Conservation (phyloP, 2,329 filamentous ascomycete species). For the Penicillium frequentans region DNA sequence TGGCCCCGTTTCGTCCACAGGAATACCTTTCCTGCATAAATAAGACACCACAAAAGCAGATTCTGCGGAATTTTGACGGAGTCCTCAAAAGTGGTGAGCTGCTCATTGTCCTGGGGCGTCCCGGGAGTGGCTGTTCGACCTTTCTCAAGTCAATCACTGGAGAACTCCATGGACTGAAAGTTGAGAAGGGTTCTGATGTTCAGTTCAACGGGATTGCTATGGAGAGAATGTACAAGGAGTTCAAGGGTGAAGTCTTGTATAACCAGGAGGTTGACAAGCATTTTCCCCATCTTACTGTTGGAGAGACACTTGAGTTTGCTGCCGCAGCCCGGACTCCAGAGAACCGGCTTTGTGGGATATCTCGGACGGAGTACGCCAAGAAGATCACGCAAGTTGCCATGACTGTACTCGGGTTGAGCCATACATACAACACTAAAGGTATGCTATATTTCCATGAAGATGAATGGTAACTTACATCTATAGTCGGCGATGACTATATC, state of each 20-base stretch:
- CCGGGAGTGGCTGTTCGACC: constrained; percentile 65
- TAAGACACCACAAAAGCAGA: constrained; percentile 54
- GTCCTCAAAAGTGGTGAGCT: constrained; percentile 52
- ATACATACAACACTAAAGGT: constrained; percentile 49
- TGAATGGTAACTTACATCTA: not conserved
- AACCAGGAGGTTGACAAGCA: constrained; percentile 49
- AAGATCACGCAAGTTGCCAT: constrained; percentile 43
- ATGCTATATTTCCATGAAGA: not conserved
- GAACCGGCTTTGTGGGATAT: constrained; percentile 40
- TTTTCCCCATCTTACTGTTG: constrained; percentile 59
- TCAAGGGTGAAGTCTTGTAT: constrained; percentile 41
- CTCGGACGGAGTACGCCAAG: constrained; percentile 45
- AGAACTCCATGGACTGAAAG: constrained; percentile 74
- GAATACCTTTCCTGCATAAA: constrained; percentile 52
- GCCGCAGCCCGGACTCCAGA: constrained; percentile 53
- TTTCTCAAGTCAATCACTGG: constrained; percentile 81
- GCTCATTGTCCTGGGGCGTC: constrained; percentile 42
- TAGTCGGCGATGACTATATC: constrained; percentile 56
- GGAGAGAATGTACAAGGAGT: constrained; percentile 69
- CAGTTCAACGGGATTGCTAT: constrained; percentile 72
- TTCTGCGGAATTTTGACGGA: constrained; percentile 56
- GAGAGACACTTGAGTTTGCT: constrained; percentile 58
- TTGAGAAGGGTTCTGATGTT: constrained; percentile 69
- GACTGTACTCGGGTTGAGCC: constrained; percentile 42
- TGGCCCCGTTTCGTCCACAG: constrained; percentile 58